Percentiles rank a stretch among this genome's conserved stretches.
Conservation (phyloP, 139 green algal species). For the Chlorella sp. region DNA sequence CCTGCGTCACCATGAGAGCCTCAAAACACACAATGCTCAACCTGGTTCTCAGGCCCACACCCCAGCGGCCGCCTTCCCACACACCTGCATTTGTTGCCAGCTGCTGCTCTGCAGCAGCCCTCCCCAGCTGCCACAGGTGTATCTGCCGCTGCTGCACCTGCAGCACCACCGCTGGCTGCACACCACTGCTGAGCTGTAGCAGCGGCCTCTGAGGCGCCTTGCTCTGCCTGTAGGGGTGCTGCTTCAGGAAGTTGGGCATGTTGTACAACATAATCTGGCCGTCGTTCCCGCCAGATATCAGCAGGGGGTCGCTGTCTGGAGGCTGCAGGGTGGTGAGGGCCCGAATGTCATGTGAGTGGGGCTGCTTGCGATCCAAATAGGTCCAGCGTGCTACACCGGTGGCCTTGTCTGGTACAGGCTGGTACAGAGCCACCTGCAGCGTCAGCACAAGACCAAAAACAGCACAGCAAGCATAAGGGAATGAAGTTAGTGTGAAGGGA, state of each 20-base stretch:
- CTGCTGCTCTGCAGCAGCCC: too few species aligned
- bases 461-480: not conserved
- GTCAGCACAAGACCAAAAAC: too few species aligned
- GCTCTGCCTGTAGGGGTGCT: conserved; percentile 50
- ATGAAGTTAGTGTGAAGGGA: not conserved
- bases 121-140: conserved; percentile 19
- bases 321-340: conserved; percentile 28
- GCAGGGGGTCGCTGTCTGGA: not conserved
- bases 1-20: too few species aligned
- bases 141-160: conserved; percentile 15
- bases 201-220: conserved; percentile 58
- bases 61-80: too few species aligned
- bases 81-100: too few species aligned
- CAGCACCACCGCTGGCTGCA: conserved; percentile 7
- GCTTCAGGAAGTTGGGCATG: conserved; percentile 25
- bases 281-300: conserved; percentile 35
- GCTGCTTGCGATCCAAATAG: conserved; percentile 63
- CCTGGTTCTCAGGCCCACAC: too few species aligned
- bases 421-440: too few species aligned
- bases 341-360: conserved; percentile 82
- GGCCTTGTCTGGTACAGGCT: conserved; percentile 11
- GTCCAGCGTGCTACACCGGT: conserved; percentile 46
- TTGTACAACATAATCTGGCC: conserved; percentile 34
- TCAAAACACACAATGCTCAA: too few species aligned
- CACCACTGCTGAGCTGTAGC: conserved; percentile 35